These are phyloP conservation scores for Penicillium chermesinum DNA, from an alignment of 495 filamentous ascomycete genomes.

Conservation along the genomic window DNA sequence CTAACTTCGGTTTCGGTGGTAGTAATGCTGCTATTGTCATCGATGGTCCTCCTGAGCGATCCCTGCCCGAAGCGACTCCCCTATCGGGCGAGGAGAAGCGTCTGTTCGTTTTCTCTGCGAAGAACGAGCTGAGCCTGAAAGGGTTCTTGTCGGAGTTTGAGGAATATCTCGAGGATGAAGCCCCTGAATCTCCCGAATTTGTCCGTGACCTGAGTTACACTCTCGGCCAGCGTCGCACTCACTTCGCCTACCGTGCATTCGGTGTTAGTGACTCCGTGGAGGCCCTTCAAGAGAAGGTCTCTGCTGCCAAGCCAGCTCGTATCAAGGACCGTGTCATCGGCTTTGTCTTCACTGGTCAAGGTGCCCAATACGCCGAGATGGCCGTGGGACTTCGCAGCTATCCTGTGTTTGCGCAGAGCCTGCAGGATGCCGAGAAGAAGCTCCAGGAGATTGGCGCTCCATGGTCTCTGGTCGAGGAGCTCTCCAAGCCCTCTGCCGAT, in stretches of 20 bases:
- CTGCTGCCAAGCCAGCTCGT: neutral
- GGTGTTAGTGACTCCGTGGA: neutral
- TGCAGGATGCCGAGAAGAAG: neutral
- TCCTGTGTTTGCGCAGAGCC: slow-evolving; percentile 17
- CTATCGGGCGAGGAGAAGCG: neutral
- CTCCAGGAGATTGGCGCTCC: slow-evolving; percentile 7
- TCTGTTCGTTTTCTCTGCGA: neutral
- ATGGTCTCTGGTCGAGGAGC: slow-evolving; percentile 20
- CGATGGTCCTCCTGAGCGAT: neutral
- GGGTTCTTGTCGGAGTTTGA: neutral
- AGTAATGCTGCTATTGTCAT: neutral
- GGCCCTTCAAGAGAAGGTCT: neutral
- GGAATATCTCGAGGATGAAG: neutral
- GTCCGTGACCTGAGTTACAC: neutral
- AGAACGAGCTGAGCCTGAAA: neutral
- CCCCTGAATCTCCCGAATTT: neutral
- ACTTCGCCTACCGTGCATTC: neutral
- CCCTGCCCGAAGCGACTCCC: neutral
- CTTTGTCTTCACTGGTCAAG: slow-evolving; percentile 69
- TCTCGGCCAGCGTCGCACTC: neutral
- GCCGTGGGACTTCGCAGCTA: slow-evolving; percentile 26
- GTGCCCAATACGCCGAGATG: slow-evolving; percentile 51
- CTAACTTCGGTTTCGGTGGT: neutral
- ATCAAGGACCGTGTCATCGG: slow-evolving; percentile 26
- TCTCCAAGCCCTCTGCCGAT: neutral